Evolutionary conservation across 208 protist genomes (phyloP), one percentile per base, ranked within the genome.

Genomic region (Kentomonas sorsogonicus): DNA sequence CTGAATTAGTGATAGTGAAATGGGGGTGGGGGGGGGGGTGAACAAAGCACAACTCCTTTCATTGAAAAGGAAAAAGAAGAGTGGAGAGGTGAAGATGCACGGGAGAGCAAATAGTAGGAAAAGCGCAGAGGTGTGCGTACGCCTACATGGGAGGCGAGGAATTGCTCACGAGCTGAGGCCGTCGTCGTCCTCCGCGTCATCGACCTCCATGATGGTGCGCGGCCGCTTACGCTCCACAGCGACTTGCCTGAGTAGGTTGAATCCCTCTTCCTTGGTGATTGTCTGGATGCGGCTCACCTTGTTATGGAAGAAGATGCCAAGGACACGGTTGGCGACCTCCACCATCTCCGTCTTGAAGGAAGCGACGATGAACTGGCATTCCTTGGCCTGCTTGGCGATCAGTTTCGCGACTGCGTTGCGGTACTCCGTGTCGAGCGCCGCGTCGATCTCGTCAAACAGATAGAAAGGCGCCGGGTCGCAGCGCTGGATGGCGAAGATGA

Each of bases 381-480:
- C 76, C 18, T 73, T 69, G 0, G 82, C 83, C 60, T 98, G 93
- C 48, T 90, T 84, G n/a, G 80, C 47, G 51, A 99, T 95, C 80
- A 99, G 88, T 15, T 86, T 80, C 18, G 95, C 88, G 1, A 96
- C 91, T 0, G 84, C 74, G 1, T 73, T 75, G 33, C 98, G 84
- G 69, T 99, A 98, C 50, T 95, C 86, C 2, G 91, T 69, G 78
- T 99, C 98, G 6, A 99, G 82, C 2, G 95, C 96, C 11, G 97
- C 90, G 66, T 99, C 98, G 56, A 99, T 98, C 79, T 99, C 98
- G 69, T 99, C 98, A 60, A 99, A 99, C 3, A 99, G 70, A 71
- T 99, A 99, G 69, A 99, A 99, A 22, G 98, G 98, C 0, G 97
- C 98, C 5, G 98, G 98, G 60, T 99, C 98, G 62, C 87, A 97